These are phyloP conservation scores for Alternaria dauci DNA, from an alignment of 2,329 filamentous ascomycete genomes.

Conservation along the genomic window DNA sequence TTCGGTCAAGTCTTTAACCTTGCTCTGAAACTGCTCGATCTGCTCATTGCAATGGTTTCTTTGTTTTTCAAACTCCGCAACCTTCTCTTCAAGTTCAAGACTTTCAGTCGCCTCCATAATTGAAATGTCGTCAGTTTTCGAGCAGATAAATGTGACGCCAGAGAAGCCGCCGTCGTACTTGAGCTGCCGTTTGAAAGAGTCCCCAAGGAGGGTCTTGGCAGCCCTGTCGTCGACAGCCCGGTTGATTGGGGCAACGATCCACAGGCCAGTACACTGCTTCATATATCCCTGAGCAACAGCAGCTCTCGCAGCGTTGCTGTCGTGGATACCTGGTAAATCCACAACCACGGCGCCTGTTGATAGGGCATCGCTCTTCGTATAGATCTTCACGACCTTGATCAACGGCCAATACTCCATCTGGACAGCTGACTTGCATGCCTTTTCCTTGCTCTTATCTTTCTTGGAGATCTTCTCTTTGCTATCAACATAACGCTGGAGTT, in stretches of 20 bases:
- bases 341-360: conserved; percentile 65
- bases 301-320: conserved; percentile 67
- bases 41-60: conserved; percentile 23
- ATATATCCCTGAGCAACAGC: conserved; percentile 67
- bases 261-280: conserved; percentile 67
- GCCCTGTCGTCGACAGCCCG: conserved; percentile 68
- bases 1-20: conserved; percentile 43
- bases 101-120: conserved; percentile 55
- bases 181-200: conserved; percentile 66
- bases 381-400: conserved; percentile 64
- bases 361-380: conserved; percentile 60
- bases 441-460: conserved; percentile 40
- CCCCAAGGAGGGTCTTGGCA: conserved; percentile 64
- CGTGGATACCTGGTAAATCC: conserved; percentile 67
- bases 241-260: conserved; percentile 70
- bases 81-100: conserved; percentile 48
- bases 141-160: conserved; percentile 68
- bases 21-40: conserved; percentile 24
- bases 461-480: conserved; percentile 60
- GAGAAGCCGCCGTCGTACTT: conserved; percentile 66
- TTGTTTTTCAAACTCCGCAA: conserved; percentile 40
- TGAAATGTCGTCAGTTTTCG: conserved; percentile 69
- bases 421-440: conserved; percentile 26
- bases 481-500: conserved; percentile 63
- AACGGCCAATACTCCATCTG: conserved; percentile 59